Base-by-base conservation (phyloP, 179 eudicot species). In the Vitellaria paradoxa region DNA sequence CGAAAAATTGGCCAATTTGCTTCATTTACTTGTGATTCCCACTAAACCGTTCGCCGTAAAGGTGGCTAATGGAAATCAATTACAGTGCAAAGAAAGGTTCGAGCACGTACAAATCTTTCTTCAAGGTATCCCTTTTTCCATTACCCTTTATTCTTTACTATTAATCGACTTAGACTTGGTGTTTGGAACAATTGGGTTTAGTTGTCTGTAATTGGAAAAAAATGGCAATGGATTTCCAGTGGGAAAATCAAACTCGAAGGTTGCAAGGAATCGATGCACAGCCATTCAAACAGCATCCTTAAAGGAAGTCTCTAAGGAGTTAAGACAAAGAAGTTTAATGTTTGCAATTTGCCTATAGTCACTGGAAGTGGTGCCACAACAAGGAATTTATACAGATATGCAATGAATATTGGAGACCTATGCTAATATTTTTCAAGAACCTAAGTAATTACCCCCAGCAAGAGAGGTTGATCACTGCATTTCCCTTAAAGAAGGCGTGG, bases 381-480 rank as follows among this genome's bases (percentile, higher is more conserved):
- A 63, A 63, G 67, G 1, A 18, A 63, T 10, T 63, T 30, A 18
- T 30, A 2, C 26, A 63, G 67, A 63, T 30, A 63, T 63, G 67
- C 5, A 63, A 5, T 5, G 20, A 5, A 6, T 63, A 63, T 18
- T 63, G 67, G 12, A 63, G n/a, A 63, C n/a, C 20, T 63, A 63
- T n/a, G n/a, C 8, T 20, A 30, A 63, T 30, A 63, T 20, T 11
- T 11, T 63, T 63, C 24, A 63, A 18, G 67, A 63, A 20, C 67
- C 67, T 0, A 63, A 12, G 40, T 1, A 63, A n/a, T n/a, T 63
- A 18, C 67, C 67, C 14, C 24, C 67, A 3, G 20, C 67, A 10
- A 63, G 67, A 63, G 67, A 63, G 67, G 37, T 63, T 63, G 26
- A 63, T 6, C 67, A 63, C 67, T 63, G 67, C 67, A 63, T 63